Base-by-base conservation (phyloP, 805 yeast species). In the Metschnikowia vanudenii region DNA sequence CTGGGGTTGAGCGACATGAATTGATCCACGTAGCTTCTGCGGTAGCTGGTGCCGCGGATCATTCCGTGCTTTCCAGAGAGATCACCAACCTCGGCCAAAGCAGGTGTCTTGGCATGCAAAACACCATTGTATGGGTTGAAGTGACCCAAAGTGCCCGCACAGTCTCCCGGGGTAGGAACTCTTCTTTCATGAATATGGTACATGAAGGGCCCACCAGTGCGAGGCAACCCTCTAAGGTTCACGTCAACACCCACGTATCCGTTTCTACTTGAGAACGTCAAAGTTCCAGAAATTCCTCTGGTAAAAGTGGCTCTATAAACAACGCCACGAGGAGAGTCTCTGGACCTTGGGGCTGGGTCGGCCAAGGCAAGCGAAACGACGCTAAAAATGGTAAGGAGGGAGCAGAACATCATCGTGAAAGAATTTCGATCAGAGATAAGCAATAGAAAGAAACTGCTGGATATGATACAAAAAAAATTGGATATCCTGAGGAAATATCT, bases 101-200 rank as follows among this genome's bases (percentile, higher is more conserved):
- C 75, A 71, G 34, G 61, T 61, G 54, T 70, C 70, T 47, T 51
- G 53, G 14, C 50, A 59, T 13, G 61, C 60, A n/a, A 52, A 41
- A 20, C 47, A 17, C 74, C 75, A 43, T 57, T 52, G 60, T 58
- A 70, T 18, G 75, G 75, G 55, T 71, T 63, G 49, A 71, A 66
- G 58, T 67, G 72, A 16, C 43, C 60, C 35, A 45, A 45, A n/a
- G 75, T 67, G 32, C 62, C 71, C 14, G 62, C 56, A 43, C 64
- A 60, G 51, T 52, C 49, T 14, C 64, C 64, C 52, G 63, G 56
- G 6, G 63, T 24, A 7, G 74, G 73, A 29, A 71, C 73, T 9
- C 71, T 64, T 29, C 48, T 43, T 43, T 62, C 57, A 53, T 71
- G 74, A 43, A 71, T 59, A 53, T 69, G 74, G 62, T 71, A 71